Evolutionary conservation across 192 early-diverging fungal genomes (phyloP), one percentile per base, ranked within the genome.

Genomic region (Diversispora epigaea): DNA sequence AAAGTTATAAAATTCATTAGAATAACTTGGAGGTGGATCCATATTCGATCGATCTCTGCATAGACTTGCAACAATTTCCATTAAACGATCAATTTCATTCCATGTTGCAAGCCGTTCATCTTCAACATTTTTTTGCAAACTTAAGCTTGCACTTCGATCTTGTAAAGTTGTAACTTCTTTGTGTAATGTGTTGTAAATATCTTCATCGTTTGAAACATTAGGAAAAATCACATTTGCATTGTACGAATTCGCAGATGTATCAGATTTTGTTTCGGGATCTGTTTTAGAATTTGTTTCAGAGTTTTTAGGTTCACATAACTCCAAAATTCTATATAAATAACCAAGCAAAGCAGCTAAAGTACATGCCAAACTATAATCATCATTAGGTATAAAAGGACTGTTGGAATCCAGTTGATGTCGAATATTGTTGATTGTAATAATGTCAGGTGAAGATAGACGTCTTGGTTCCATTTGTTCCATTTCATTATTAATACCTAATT

Each of bases 341-440:
- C 77, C 80, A n/a, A 88, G 62, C 12, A 88, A 55, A 5, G 82
- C 84, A 21, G 87, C 87, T 17, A 88, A 66, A 15, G 87, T 77
- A 77, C 87, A 88, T 41, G 83, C 84, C 47, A 88, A 71, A 62
- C 82, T 83, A 61, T 86, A 86, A 76, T 88, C 84, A 67, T 84
- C 78, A 56, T 77, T 82, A 17, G 77, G 75, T 61, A 82, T 77
- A 19, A 80, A n/a, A 10, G 75, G 40, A 4, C 17, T 64, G 25
- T 66, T 73, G 14, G 64, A 61, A 21, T 82, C 50, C 55, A 73
- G 40, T 25, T 52, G 80, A 55, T 11, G 74, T 56, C 6, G 71
- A 50, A 50, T 80, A 60, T 25, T 76, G 43, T 32, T 50, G 10
- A 45, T 55, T 14, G 45, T 67, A 32, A 25, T 39, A 25, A 76